These are phyloP conservation scores for Pulicaria dysenterica DNA, from an alignment of 129 eudicot genomes.

Conservation along the genomic window DNA sequence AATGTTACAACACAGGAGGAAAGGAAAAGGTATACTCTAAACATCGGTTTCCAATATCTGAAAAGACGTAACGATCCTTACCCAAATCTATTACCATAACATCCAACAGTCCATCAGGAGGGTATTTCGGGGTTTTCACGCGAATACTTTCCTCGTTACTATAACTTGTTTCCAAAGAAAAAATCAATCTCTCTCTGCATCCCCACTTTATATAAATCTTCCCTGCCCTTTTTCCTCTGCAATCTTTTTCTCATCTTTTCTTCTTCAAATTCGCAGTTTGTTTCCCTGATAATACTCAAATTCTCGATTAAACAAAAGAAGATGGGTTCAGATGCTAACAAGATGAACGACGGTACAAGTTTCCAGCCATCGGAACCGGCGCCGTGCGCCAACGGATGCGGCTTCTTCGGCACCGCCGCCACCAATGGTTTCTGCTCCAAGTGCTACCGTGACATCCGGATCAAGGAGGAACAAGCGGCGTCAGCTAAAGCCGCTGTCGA, in stretches of 20 bases:
- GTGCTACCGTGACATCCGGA: constrained; percentile 53
- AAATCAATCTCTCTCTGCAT: neutral
- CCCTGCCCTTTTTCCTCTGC: neutral
- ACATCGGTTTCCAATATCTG: no score
- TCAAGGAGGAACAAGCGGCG: constrained; percentile 53
- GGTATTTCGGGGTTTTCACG: constrained; percentile 10
- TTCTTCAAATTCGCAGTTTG: neutral
- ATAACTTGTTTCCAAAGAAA: constrained; percentile 32
- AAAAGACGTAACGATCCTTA: no score
- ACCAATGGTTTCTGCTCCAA: constrained; percentile 77
- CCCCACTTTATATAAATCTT: constrained; percentile 30
- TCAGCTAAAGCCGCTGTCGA: constrained; percentile 53
- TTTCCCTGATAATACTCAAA: neutral
- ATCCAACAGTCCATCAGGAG: neutral
- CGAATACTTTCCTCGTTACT: neutral
- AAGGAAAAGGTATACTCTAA: no score
- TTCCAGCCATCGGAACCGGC: constrained; percentile 62
- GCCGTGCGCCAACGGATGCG: constrained; percentile 78
- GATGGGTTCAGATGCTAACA: constrained; percentile 57
- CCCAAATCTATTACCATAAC: neutral
- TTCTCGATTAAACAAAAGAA: neutral
- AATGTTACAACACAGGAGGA: no score
- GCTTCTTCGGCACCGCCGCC: constrained; percentile 76
- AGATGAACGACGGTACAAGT: constrained; percentile 56
- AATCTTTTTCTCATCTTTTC: constrained; percentile 9